A percentile compares a stretch with the other conserved stretches of the same genome.
These are phyloP conservation scores for Calonectria pauciramosa DNA, from an alignment of 2,329 filamentous ascomycete genomes.

Conservation along the genomic window DNA sequence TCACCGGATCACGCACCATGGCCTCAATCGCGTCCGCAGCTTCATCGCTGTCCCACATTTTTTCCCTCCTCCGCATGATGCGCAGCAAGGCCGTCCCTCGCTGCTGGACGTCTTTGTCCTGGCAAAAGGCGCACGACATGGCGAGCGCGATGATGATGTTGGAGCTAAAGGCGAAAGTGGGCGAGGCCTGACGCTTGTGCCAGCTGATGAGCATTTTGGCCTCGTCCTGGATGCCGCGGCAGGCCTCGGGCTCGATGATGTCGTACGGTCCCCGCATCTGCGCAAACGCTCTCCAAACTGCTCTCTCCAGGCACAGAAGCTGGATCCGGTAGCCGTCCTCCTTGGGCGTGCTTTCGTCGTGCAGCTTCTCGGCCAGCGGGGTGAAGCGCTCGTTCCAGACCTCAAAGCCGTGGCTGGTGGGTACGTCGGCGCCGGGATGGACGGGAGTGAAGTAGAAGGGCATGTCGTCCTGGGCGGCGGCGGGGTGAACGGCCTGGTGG, in stretches of 20 bases:
- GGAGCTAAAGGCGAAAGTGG: neutral
- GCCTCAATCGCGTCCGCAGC: neutral
- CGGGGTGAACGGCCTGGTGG: neutral
- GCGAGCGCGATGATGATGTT: neutral
- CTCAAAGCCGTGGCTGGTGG: neutral
- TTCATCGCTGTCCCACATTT: neutral
- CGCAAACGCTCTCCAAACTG: neutral
- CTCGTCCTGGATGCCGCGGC: neutral
- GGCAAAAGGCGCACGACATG: neutral
- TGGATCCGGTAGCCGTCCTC: neutral
- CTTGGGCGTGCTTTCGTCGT: neutral
- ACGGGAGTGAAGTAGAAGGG: neutral
- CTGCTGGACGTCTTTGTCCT: neutral
- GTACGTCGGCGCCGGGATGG: neutral
- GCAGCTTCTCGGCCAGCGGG: neutral
- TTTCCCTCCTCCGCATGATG: neutral
- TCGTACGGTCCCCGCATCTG: neutral
- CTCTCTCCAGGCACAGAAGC: neutral
- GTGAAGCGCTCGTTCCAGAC: neutral
- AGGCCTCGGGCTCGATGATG: neutral
- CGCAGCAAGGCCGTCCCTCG: neutral
- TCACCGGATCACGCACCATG: neutral
- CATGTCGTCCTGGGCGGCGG: neutral
- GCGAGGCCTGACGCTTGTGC: neutral
- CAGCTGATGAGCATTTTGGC: neutral